Evolutionary conservation across 2,329 filamentous ascomycete genomes (phyloP), one percentile per base, ranked within the genome.

Genomic region (Metarhizium anisopliae): DNA sequence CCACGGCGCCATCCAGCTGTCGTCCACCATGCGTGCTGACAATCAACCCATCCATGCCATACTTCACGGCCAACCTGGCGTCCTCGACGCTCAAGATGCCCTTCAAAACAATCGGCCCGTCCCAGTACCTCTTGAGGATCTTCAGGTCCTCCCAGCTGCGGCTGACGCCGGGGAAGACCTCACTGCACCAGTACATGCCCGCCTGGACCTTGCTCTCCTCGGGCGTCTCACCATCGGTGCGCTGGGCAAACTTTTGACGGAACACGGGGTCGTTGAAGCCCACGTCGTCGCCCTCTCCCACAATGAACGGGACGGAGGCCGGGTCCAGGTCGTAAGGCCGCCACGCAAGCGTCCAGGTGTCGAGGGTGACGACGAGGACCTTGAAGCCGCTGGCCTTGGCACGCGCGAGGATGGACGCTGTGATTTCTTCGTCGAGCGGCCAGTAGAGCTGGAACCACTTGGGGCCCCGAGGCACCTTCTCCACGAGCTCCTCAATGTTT

Each of bases 391-490:
- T 77, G 0, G 70, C 73, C 63, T 82, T 82, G 0, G 86, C 87
- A 0, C 86, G 77, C 1, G 69, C 65, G 4, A 90, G 74, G 16
- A 90, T 70, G 1, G 81, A 86, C 0, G 77, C 71, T 0, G 86
- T 90, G 55, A 90, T 73, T 3, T 84, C 80, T 53, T 90, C 78
- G 55, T 82, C 79, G 20, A 76, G 70, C 0, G 87, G 86, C 84
- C 86, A 90, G 71, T 91, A 91, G 0, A 91, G 77, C 65, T 91
- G 87, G 66, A 79, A 91, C 85, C 85, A 91, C 11, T 85, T 73
- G 36, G 78, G 74, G 0, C 81, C 81, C 5, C 78, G 70, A 0
- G 78, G 79, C 52, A 78, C 82, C 0, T 82, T 82, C 7, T 73
- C 64, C 0, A 83, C 84, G 0, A 89, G 79, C 52, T 89, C 80